These are phyloP conservation scores for Cryptosporidium meleagridis DNA, from an alignment of 169 alveolate genomes.

Conservation along the genomic window DNA sequence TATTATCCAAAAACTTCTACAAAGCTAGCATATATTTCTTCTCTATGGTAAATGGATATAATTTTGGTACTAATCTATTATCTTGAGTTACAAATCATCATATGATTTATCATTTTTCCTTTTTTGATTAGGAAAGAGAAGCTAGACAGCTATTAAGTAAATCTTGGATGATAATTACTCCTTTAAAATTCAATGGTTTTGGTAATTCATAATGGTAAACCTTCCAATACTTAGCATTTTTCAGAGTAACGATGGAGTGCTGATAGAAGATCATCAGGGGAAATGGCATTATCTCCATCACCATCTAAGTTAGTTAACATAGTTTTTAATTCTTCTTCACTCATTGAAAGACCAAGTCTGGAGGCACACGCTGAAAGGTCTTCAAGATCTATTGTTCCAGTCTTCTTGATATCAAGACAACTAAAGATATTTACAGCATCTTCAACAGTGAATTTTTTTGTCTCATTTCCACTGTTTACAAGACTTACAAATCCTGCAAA, in stretches of 20 bases:
- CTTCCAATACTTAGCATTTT: slow-evolving; percentile 5
- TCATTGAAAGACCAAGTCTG: slow-evolving; percentile 82
- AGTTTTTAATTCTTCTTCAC: slow-evolving; percentile 84
- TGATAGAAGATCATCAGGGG: slow-evolving; percentile 81
- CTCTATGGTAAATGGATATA: background rate
- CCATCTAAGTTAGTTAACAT: slow-evolving; percentile 84
- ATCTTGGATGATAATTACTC: background rate
- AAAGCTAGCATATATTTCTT: background rate
- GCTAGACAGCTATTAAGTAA: background rate
- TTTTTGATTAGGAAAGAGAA: background rate
- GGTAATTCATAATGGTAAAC: background rate
- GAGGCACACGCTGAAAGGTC: slow-evolving; percentile 76
- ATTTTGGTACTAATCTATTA: background rate
- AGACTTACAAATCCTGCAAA: slow-evolving; percentile 73
- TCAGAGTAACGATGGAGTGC: slow-evolving; percentile 71
- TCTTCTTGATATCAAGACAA: slow-evolving; percentile 54
- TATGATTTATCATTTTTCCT: background rate
- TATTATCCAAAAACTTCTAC: background rate
- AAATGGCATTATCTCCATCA: slow-evolving; percentile 83
- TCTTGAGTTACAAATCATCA: background rate
- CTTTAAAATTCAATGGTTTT: background rate
- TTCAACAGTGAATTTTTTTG: slow-evolving; percentile 50
- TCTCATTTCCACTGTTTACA: slow-evolving; percentile 62
- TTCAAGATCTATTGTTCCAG: slow-evolving; percentile 70
- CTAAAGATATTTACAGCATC: slow-evolving; percentile 68